Evolutionary conservation across 371 early-diverging fungal genomes (phyloP).

Genomic region (Rhizoclosmatium hyalinum): DNA sequence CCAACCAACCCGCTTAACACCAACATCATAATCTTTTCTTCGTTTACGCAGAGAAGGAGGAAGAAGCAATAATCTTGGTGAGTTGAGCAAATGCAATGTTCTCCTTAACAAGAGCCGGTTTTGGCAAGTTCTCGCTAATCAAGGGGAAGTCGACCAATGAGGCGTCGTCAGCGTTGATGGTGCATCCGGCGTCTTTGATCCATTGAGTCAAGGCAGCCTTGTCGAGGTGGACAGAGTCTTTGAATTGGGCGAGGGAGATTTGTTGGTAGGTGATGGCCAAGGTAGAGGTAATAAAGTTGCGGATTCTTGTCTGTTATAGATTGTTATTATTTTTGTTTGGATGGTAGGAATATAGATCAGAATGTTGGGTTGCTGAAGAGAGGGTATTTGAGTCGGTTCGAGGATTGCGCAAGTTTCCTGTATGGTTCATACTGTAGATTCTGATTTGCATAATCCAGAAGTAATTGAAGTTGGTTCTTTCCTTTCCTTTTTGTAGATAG

Average conservation of each 20-base stretch:
- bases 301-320: constrained; percentile 59
- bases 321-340: too few species aligned
- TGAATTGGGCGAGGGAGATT: constrained; percentile 64
- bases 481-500: too few species aligned
- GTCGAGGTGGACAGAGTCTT: constrained; percentile 72
- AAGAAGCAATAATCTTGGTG: constrained; percentile 44
- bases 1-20: too few species aligned
- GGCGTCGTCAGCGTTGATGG: constrained; percentile 55
- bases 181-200: constrained; percentile 71
- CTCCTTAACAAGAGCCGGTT: constrained; percentile 83
- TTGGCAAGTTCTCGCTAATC: constrained; percentile 82
- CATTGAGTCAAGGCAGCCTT: constrained; percentile 66
- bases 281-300: constrained; percentile 73
- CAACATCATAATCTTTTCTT: too few species aligned
- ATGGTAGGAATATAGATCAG: too few species aligned
- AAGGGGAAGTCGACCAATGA: constrained; percentile 73
- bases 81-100: constrained; percentile 82
- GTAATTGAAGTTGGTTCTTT: too few species aligned
- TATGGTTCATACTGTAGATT: too few species aligned
- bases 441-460: too few species aligned
- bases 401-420: too few species aligned
- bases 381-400: not conserved
- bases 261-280: constrained; percentile 83
- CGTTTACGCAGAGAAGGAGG: too few species aligned
- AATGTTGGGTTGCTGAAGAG: constrained; percentile 45